phyloP scores from a whole-genome alignment of 768 basidiomycete species.

The Nidula microcarpa region DNA sequence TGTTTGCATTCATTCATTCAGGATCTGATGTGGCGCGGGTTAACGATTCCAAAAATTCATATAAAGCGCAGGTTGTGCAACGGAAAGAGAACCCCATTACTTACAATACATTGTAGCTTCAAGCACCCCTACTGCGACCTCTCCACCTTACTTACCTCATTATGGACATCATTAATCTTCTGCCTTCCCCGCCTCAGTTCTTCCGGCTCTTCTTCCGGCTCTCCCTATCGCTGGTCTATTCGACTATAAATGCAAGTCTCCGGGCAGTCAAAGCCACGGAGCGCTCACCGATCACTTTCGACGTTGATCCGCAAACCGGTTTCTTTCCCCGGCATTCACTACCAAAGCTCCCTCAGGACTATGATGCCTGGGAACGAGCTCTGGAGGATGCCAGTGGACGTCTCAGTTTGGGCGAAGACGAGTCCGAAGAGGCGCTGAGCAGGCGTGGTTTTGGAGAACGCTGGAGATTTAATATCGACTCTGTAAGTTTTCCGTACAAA shows the following conservation, averaged over 20 bases:
- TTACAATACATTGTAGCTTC: background rate
- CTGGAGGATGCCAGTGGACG: slow-evolving; percentile 49
- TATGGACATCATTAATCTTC: slow-evolving; percentile 41
- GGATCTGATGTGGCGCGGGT: slow-evolving; percentile 7
- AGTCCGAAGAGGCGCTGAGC: slow-evolving; percentile 38
- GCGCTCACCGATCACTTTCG: slow-evolving; percentile 44
- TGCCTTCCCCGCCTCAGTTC: slow-evolving; percentile 53
- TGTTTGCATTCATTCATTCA: background rate
- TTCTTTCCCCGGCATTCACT: slow-evolving; percentile 78
- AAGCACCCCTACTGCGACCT: background rate
- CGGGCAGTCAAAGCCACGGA: slow-evolving; percentile 21
- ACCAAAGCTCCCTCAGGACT: slow-evolving; percentile 49
- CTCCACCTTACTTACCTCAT: slow-evolving; percentile 6
- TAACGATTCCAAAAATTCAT: background rate
- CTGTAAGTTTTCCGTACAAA: slow-evolving; percentile 42
- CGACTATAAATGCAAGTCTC: slow-evolving; percentile 30
- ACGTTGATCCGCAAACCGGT: slow-evolving; percentile 64
- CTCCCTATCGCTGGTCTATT: slow-evolving; percentile 41
- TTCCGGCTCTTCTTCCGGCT: slow-evolving; percentile 45
- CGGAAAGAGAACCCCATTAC: background rate
- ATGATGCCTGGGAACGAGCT: slow-evolving; percentile 69
- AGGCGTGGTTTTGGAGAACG: slow-evolving; percentile 54
- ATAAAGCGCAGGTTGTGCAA: background rate
- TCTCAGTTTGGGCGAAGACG: slow-evolving; percentile 57
- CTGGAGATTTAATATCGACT: slow-evolving; percentile 65